Evolutionary conservation across 2,329 filamentous ascomycete genomes (phyloP), one percentile per base, ranked within the genome.

Genomic region (Zymoseptoria crescenta): DNA sequence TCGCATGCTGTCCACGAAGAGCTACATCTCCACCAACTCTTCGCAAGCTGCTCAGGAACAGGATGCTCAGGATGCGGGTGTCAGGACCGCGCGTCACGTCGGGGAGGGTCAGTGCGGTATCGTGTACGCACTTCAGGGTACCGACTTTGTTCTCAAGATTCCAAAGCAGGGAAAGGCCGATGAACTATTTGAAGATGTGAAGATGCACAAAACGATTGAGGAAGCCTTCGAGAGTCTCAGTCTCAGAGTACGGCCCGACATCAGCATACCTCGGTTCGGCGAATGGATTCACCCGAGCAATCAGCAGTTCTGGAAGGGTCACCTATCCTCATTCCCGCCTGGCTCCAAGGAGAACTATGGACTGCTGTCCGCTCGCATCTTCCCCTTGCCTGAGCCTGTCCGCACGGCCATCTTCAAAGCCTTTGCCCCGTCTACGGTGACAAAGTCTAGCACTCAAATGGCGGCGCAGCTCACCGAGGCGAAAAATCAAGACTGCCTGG

Each of bases 401-500:
- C 50, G 50, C 19, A 29, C 24, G 27, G 50, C 50, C 24, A 16
- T 52, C 21, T 52, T 52, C 50, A n/a, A 52, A 16, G 16, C 29
- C 6, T 52, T 28, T 52, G 50, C 50, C 27, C 50, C 50, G 29
- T 6, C 7, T 8, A 24, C 29, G 29, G 10, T 30, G 29, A 30
- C 29, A 7, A 30, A 30, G 29, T 30, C 29, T 30, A 52, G 50
- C 29, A 27, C 20, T 13, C 8, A 52, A 52, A 24, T 24, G 21
- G 52, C 52, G 24, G 27, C 19, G 21, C 52, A 30, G 27, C 27
- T 54, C 13, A 19, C 52, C 4, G 52, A 54, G 29, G 6, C 27
- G 28, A 54, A 54, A 16, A 54, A 54, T 35, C 35, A 54, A 54
- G 52, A 54, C 21, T 54, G 52, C 52, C 52, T 54, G 28, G 52